A percentile compares a stretch with the other conserved stretches of the same genome.
These are phyloP conservation scores for Fusarium nematophilum DNA, from an alignment of 2,329 filamentous ascomycete species.

Conservation along the genomic window DNA sequence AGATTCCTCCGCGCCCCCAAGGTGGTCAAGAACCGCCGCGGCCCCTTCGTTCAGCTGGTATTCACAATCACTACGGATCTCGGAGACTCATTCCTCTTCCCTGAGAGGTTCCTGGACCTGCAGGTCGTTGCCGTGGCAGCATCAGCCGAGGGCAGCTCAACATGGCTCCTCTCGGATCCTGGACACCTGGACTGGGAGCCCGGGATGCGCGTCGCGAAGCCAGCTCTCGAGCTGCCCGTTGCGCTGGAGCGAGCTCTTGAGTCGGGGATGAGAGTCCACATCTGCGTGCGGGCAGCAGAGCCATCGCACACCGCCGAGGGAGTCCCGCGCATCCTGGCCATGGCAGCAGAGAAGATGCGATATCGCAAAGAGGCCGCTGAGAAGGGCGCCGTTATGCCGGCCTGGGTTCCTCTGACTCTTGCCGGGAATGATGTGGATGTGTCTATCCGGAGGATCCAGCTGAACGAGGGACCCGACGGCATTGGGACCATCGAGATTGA, in stretches of 20 bases:
- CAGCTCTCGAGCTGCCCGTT: conserved; percentile 43
- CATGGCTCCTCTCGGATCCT: conserved; percentile 41
- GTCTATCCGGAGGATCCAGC: conserved; percentile 45
- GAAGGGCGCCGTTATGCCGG: conserved; percentile 57
- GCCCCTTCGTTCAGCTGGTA: conserved; percentile 55
- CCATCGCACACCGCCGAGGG: conserved; percentile 42
- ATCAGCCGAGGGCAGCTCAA: conserved; percentile 32
- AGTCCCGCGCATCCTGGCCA: conserved; percentile 41
- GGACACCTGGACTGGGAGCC: conserved; percentile 46
- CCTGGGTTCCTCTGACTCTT: conserved; percentile 52
- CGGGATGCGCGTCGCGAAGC: conserved; percentile 56
- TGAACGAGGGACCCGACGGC: conserved; percentile 38
- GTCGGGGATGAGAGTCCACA: conserved; percentile 39
- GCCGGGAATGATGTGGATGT: conserved; percentile 37
- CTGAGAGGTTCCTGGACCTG: conserved; percentile 57
- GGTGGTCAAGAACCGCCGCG: conserved; percentile 44
- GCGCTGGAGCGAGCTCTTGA: conserved; percentile 42
- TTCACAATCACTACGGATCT: conserved; percentile 69
- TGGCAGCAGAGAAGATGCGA: conserved; percentile 30
- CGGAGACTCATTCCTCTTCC: conserved; percentile 65
- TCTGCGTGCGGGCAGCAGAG: conserved; percentile 45
- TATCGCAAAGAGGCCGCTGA: conserved; percentile 30
- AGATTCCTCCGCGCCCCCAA: conserved; percentile 62
- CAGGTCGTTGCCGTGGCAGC: conserved; percentile 48
- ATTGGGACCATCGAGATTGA: conserved; percentile 55